Evolutionary conservation across 169 alveolate genomes (phyloP).

Genomic region (Plasmodium yoelii): DNA sequence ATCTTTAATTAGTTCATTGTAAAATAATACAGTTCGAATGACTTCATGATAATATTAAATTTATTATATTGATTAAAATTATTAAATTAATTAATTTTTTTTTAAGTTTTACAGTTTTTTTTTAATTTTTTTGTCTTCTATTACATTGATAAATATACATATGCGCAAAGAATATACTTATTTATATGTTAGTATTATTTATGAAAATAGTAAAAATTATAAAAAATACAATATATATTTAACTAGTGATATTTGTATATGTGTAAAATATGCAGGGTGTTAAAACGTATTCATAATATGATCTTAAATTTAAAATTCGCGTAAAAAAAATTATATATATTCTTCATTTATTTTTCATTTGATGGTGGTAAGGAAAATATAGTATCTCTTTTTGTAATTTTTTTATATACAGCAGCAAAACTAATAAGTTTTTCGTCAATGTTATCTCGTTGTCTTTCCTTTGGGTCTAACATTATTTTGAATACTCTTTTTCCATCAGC

Average conservation of each 20-base stretch:
- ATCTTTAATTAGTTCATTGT: too few species aligned
- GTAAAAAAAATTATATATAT: neutral
- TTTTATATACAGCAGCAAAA: slow-evolving; percentile 95
- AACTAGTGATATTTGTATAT: slow-evolving; percentile 8
- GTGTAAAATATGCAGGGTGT: slow-evolving; percentile 1
- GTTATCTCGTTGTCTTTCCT: slow-evolving; percentile 94
- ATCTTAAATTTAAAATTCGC: slow-evolving; percentile 28
- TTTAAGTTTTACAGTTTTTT: neutral
- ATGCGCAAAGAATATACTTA: too few species aligned
- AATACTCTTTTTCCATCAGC: slow-evolving; percentile 95
- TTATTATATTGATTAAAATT: neutral
- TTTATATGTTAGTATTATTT: too few species aligned
- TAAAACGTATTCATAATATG: slow-evolving; percentile 2
- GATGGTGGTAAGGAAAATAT: slow-evolving; percentile 88
- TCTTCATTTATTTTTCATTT: slow-evolving; percentile 55
- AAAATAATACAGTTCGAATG: too few species aligned
- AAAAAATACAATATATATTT: slow-evolving; percentile 13
- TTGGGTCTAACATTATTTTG: slow-evolving; percentile 95
- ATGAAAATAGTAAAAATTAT: slow-evolving; percentile 6
- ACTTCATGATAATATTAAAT: too few species aligned
- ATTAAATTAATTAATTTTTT: neutral
- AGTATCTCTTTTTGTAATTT: slow-evolving; percentile 95
- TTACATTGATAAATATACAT: neutral
- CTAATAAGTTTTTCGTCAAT: slow-evolving; percentile 95
- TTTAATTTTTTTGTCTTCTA: neutral